Base-by-base conservation (phyloP, 306 rosid species). In the Abrus precatorius region DNA sequence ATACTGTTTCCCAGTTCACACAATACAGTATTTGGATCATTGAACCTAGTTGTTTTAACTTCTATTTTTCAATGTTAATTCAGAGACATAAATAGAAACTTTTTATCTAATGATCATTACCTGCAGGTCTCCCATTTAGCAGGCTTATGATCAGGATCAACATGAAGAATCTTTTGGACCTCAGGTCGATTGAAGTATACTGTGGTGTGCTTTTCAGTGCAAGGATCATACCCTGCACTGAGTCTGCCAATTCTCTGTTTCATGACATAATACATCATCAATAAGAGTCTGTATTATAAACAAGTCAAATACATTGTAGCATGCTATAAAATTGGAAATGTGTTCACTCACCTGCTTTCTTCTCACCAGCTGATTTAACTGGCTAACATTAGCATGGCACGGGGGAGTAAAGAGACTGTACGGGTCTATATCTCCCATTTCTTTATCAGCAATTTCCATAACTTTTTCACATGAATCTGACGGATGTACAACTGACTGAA, bases 71-170 rank as follows among this genome's bases (percentile, higher is more conserved):
- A 38, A 9, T 11, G 20, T 36, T 34, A 72, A 72, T 13, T 32
- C 2, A 13, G 3, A 30, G 65, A 52, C 32, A 73, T 20, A 86
- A 45, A 48, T 59, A 69, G 55, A 77, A 59, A 63, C 14, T 61
- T 53, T 65, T 72, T 71, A 14, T 52, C 29, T 36, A 36, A 53
- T 44, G 30, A 80, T 52, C 72, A 33, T 55, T 89, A 95, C 98
- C 95, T 92, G 95, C 97, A 95, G 69, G 97, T 83, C 45, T 67
- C 84, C 98, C 97, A 95, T 85, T 62, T 77, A 52, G 85, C 70
- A 64, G 98, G 97, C 20, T 88, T 86, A 60, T 80, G 82, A 72
- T 38, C 14, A 28, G 78, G 86, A 85, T 94, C 89, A 52, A 92
- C 93, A 70, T 92, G 95, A 82, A 94, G 97, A 43, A 72, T 84